phyloP scores from a whole-genome alignment of 2,329 filamentous ascomycete species.

The Beauveria medogensis region DNA sequence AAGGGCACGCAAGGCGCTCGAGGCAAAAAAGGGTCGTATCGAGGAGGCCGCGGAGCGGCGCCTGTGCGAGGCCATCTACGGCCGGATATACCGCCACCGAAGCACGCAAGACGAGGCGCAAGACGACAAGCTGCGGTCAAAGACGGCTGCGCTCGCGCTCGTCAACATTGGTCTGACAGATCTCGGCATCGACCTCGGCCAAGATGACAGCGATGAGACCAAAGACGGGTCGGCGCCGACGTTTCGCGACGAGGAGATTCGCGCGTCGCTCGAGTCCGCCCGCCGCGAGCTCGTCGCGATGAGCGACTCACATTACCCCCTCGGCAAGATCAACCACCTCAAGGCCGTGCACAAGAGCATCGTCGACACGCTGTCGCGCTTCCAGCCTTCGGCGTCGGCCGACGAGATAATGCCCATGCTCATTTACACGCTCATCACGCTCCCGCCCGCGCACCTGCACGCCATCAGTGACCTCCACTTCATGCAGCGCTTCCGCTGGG shows the following conservation, averaged over 20 bases:
- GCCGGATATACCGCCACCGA: constrained; percentile 82
- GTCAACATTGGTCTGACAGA: constrained; percentile 86
- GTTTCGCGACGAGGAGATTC: constrained; percentile 53
- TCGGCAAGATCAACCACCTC: constrained; percentile 84
- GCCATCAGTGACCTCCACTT: constrained; percentile 93
- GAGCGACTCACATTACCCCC: constrained; percentile 77
- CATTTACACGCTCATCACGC: constrained; percentile 91
- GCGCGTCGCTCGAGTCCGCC: constrained; percentile 63
- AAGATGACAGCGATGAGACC: constrained; percentile 47
- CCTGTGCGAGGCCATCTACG: constrained; percentile 77
- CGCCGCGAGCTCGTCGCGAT: constrained; percentile 64
- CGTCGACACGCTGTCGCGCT: constrained; percentile 70
- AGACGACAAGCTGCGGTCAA: constrained; percentile 89
- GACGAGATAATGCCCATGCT: constrained; percentile 96
- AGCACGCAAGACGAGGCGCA: constrained; percentile 90
- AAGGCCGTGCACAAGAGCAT: constrained; percentile 89
- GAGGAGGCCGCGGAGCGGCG: constrained; percentile 89
- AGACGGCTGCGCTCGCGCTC: constrained; percentile 82
- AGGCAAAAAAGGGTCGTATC: constrained; percentile 65
- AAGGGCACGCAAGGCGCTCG: constrained; percentile 67
- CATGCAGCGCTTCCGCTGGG: constrained; percentile 83
- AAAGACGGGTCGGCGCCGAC: constrained; percentile 26
- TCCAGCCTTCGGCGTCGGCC: constrained; percentile 74
- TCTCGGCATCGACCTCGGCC: constrained; percentile 66
- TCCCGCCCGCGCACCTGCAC: constrained; percentile 75